These are phyloP conservation scores for Penicillium crystallinum DNA, from an alignment of 495 filamentous ascomycete genomes.

Conservation along the genomic window DNA sequence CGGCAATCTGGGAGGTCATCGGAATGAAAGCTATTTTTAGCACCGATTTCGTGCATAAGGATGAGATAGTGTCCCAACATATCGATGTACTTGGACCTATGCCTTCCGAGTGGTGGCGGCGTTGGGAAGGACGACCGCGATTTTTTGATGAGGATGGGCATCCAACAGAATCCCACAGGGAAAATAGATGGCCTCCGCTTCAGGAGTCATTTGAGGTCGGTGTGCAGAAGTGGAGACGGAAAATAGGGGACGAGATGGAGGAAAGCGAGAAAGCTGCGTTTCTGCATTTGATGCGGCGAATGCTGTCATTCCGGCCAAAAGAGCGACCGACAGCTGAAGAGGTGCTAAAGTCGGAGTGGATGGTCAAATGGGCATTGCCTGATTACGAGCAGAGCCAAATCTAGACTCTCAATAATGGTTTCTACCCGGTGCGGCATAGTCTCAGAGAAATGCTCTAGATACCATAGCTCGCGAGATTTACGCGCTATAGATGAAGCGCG, in stretches of 20 bases:
- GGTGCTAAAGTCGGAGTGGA: conserved; percentile 27
- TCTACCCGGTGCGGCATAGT: no score
- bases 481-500: no score
- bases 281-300: conserved; percentile 30
- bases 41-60: conserved; percentile 19
- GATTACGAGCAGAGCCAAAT: no score
- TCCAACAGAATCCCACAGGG: conserved; percentile 13
- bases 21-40: conserved; percentile 34
- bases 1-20: conserved; percentile 34
- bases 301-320: conserved; percentile 22
- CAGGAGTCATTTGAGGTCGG: conserved; percentile 24
- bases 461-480: no score
- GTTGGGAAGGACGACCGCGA: conserved; percentile 20
- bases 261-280: conserved; percentile 21
- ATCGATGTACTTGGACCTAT: conserved; percentile 30
- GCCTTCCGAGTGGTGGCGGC: conserved; percentile 27
- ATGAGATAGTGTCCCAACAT: conserved; percentile 26
- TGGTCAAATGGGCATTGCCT: conserved; percentile 22
- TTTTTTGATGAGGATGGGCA: conserved; percentile 25
- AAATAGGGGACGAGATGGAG: conserved; percentile 8
- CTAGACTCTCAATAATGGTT: no score
- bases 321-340: conserved; percentile 18
- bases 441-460: no score
- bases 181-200: conserved; percentile 22
- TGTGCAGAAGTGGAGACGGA: conserved; percentile 26